Conservation (phyloP, 2,329 filamentous ascomycete genomes). For the Ceratocystis variospora region DNA sequence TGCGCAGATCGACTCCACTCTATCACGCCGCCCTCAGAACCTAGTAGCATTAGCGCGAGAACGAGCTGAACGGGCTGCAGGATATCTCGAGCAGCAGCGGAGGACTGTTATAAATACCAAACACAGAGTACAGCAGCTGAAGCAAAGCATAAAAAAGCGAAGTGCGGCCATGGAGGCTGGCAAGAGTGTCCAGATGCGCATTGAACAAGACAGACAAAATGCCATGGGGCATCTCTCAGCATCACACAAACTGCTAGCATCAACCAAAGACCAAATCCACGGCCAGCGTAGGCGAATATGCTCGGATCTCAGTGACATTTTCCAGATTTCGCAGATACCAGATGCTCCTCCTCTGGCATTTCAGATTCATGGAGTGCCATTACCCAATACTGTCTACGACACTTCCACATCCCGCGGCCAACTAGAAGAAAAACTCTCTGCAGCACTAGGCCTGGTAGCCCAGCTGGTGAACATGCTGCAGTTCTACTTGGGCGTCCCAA, state of each 20-base stretch:
- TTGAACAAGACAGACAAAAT: constrained; percentile 46
- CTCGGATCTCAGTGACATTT: constrained; percentile 66
- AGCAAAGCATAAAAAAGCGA: constrained; percentile 50
- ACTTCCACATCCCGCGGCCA: constrained; percentile 31
- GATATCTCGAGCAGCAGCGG: constrained; percentile 48
- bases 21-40: constrained; percentile 32
- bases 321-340: constrained; percentile 56
- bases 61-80: constrained; percentile 33
- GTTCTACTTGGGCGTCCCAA: constrained; percentile 62
- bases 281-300: constrained; percentile 83
- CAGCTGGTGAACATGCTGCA: constrained; percentile 63
- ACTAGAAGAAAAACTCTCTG: constrained; percentile 60
- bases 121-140: constrained; percentile 52
- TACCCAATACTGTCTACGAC: constrained; percentile 72
- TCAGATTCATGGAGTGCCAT: constrained; percentile 61
- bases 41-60: constrained; percentile 37
- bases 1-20: constrained; percentile 56
- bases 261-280: constrained; percentile 51
- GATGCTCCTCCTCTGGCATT: constrained; percentile 56
- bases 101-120: constrained; percentile 49
- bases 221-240: constrained; percentile 45
- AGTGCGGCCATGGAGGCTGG: constrained; percentile 55
- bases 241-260: constrained; percentile 40
- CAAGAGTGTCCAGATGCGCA: constrained; percentile 42
- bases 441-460: constrained; percentile 67